Evolutionary conservation across 2,329 filamentous ascomycete species (phyloP), one percentile per base, ranked within the genome.

Genomic region (Teratosphaeria gauchensis): DNA sequence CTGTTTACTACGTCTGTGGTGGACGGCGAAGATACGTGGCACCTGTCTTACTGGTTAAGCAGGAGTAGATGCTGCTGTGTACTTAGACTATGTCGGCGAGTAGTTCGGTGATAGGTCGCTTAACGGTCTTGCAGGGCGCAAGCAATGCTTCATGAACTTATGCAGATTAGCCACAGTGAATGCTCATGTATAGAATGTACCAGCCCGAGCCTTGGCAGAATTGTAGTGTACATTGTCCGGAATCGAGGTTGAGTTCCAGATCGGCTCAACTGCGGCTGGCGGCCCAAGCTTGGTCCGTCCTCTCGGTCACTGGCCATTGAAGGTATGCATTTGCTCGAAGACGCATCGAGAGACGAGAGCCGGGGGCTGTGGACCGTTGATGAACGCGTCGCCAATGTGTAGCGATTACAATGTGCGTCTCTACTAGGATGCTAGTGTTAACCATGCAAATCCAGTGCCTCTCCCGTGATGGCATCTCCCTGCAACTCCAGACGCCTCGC

Each of bases 41-140:
- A 19, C 69, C 69, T 1, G 67, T 69, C n/a, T 62, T 60, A 53
- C 59, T 69, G 56, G 64, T 70, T 52, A 69, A 68, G 62, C 55
- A 64, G 32, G 68, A 70, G 12, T 70, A 54, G 19, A n/a, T 21
- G 42, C 42, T 48, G 42, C 19, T 46, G 42, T 46, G n/a, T 19
- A 19, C 6, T 16, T 21, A 48, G 42, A 21, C 42, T 19, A 16
- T 21, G 5, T 16, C n/a, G 42, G 42, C 19, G 16, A 48, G 42
- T n/a, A 48, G 1, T 11, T 2, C n/a, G 42, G 42, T 21, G 42
- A 21, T 48, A 16, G 19, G n/a, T 21, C 19, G 42, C 7, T 48
- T 21, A 48, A n/a, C 42, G 42, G 16, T 48, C 12, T n/a, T 21
- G 42, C 9, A 19, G 7, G 19, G 42, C 19, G 42, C 16, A 48